These are phyloP conservation scores for Annulohypoxylon nitens DNA, from an alignment of 495 filamentous ascomycete genomes.

Conservation along the genomic window DNA sequence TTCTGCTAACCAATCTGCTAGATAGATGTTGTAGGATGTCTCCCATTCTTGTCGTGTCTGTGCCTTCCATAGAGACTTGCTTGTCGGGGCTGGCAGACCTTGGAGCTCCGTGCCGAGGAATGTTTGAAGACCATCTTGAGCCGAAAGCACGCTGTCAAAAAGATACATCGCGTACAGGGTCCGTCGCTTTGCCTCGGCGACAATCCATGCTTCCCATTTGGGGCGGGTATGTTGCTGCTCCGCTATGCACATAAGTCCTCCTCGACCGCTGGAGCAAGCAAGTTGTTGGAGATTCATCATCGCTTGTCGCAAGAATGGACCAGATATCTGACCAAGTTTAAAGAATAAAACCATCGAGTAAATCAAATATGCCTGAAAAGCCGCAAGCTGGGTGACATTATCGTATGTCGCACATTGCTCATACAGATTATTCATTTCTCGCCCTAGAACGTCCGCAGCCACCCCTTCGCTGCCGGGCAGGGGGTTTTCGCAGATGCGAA, in stretches of 20 bases:
- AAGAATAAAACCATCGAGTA: constrained; percentile 63
- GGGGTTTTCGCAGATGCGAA: constrained; percentile 57
- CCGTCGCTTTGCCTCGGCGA: constrained; percentile 60
- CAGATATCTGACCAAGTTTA: constrained; percentile 42
- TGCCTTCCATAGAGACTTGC: constrained; percentile 56
- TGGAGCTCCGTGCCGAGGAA: constrained; percentile 60
- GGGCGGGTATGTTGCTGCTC: constrained; percentile 57
- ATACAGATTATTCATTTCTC: constrained; percentile 58
- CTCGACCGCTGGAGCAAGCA: constrained; percentile 53
- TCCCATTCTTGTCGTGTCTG: constrained; percentile 56
- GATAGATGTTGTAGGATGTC: constrained; percentile 56
- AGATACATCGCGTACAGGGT: constrained; percentile 65
- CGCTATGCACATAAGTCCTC: constrained; percentile 59
- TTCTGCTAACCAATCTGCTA: constrained; percentile 56
- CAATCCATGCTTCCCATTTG: constrained; percentile 64
- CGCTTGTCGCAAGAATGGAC: constrained; percentile 52
- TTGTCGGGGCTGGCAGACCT: constrained; percentile 56
- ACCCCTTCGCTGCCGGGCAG: constrained; percentile 57
- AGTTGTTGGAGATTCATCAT: constrained; percentile 64
- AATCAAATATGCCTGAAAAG: constrained; percentile 65
- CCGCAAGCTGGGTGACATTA: constrained; percentile 55
- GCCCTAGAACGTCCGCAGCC: constrained; percentile 51
- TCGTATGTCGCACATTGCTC: constrained; percentile 52
- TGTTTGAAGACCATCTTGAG: constrained; percentile 59
- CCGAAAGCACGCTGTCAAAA: constrained; percentile 59